phyloP scores from a whole-genome alignment of 106 monocot genomes.

The Dendrobium huoshanense region DNA sequence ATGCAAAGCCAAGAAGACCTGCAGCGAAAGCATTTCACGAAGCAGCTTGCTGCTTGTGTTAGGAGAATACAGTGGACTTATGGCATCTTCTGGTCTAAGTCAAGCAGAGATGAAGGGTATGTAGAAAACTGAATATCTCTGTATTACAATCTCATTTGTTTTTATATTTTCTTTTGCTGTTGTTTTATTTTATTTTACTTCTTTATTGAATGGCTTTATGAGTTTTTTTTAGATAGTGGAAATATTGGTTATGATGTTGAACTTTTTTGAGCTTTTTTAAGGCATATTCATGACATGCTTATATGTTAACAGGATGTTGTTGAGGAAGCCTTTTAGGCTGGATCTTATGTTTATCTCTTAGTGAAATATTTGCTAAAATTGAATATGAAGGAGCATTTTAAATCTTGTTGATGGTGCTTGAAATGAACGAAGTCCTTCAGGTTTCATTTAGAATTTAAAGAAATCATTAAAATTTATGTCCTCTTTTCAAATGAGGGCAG shows the following conservation, averaged over 20 bases:
- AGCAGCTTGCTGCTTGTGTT: constrained; percentile 61
- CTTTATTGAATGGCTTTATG: too few species aligned
- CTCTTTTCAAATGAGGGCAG: too few species aligned
- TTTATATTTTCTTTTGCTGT: background rate
- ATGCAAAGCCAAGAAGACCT: constrained; percentile 16
- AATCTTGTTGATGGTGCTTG: background rate
- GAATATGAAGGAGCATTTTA: background rate
- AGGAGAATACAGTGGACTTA: constrained; percentile 78
- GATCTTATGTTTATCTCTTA: too few species aligned
- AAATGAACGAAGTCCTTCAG: background rate
- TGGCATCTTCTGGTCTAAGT: constrained; percentile 75
- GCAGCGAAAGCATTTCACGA: constrained; percentile 29
- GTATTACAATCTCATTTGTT: background rate
- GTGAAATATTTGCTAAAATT: background rate
- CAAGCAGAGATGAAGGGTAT: constrained; percentile 53
- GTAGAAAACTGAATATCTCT: background rate
- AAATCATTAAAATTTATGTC: too few species aligned
- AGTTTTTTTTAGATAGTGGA: too few species aligned
- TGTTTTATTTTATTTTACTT: background rate
- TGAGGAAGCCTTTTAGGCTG: too few species aligned
- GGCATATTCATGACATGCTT: too few species aligned
- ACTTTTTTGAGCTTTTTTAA: too few species aligned
- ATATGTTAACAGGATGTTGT: too few species aligned
- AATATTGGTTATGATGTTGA: too few species aligned
- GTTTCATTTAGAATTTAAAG: background rate